A percentile compares a stretch with the other conserved stretches of the same genome.
Conservation (phyloP, 345 rosid species). For the thale cress (Arabidopsis thaliana) region TAIR10.1 NC_003071.7:18328001-18328500, state of each 20-base stretch:
- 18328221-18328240: neutral
- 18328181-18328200: neutral
- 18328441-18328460: constrained; percentile 44
- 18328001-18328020: neutral
- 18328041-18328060: neutral
- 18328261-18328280: neutral
- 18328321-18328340: constrained; percentile 8
- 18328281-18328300: neutral
- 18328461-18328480: constrained; percentile 22
- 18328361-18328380: neutral
- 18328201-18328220: neutral
- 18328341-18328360: constrained; percentile 10
- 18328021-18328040: neutral
- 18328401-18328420: constrained; percentile 32
- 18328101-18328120: neutral
- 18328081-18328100: neutral
- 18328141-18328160: neutral
- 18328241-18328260: neutral
- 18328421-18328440: constrained; percentile 21
- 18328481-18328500: constrained; percentile 28
- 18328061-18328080: neutral
- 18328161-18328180: neutral
- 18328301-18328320: constrained; percentile 3
- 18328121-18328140: neutral
- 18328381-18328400: constrained; percentile 39